A percentile compares a stretch with the other conserved stretches of the same genome.
Evolutionary conservation across 2,329 filamentous ascomycete genomes (phyloP).

Genomic region (Fusarium albosuccineum): DNA sequence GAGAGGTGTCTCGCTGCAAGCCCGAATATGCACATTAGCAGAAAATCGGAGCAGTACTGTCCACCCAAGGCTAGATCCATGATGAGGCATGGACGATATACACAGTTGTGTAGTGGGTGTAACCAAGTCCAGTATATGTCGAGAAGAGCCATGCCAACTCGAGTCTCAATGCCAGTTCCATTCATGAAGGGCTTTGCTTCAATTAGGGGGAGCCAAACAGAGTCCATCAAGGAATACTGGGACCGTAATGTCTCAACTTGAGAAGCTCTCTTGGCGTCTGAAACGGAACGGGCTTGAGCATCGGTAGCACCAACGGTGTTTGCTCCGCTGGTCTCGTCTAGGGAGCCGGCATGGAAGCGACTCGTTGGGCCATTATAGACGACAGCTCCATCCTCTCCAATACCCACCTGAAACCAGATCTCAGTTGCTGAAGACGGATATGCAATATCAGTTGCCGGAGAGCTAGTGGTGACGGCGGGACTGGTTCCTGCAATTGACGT

Average conservation of each 20-base stretch:
- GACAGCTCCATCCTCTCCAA: constrained; percentile 38
- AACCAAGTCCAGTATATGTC: constrained; percentile 44
- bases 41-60: constrained; percentile 37
- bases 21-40: constrained; percentile 39
- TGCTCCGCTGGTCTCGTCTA: not conserved
- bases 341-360: constrained; percentile 32
- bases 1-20: constrained; percentile 33
- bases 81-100: constrained; percentile 34
- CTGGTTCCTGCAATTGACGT: not conserved
- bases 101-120: constrained; percentile 37
- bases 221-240: constrained; percentile 1
- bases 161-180: constrained; percentile 26
- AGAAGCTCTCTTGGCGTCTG: not conserved
- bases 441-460: not conserved
- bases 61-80: constrained; percentile 40
- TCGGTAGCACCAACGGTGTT: not conserved
- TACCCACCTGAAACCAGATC: constrained; percentile 39
- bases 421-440: constrained; percentile 12
- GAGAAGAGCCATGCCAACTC: constrained; percentile 28
- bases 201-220: not conserved
- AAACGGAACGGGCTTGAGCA: not conserved
- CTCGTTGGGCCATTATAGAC: constrained; percentile 43
- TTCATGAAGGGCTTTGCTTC: constrained; percentile 12
- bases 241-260: constrained; percentile 1
- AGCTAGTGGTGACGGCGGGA: not conserved